A percentile compares a stretch with the other conserved stretches of the same genome.
Evolutionary conservation across 345 rosid genomes (phyloP).

Genomic region (Sapria himalayana): DNA sequence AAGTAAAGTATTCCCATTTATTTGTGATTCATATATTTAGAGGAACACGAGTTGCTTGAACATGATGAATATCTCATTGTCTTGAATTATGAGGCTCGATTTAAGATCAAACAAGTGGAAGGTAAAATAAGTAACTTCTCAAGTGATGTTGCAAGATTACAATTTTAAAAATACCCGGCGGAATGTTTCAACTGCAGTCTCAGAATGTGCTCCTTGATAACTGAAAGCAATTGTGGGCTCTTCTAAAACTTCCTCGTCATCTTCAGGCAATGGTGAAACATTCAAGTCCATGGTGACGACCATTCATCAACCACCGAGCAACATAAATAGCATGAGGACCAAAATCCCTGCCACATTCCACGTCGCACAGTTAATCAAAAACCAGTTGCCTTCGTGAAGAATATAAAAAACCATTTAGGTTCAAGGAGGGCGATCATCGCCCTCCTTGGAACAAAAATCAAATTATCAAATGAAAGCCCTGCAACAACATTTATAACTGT

Average conservation of each 20-base stretch:
- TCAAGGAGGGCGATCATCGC: no score
- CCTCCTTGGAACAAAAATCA: no score
- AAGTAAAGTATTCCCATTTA: background rate
- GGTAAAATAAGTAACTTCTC: background rate
- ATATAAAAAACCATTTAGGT: no score
- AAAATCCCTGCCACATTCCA: background rate
- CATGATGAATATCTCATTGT: background rate
- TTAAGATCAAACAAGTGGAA: background rate
- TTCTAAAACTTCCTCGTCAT: conserved; percentile 43
- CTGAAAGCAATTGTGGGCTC: conserved; percentile 22
- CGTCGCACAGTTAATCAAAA: no score
- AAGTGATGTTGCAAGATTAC: background rate
- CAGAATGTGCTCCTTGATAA: conserved; percentile 30
- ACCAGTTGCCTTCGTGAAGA: no score
- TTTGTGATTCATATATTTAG: background rate
- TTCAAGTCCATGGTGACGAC: conserved; percentile 62
- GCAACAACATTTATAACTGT: no score
- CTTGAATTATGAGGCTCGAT: background rate
- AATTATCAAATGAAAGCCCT: no score
- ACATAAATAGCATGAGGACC: conserved; percentile 12
- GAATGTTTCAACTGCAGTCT: conserved; percentile 39
- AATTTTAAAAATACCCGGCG: conserved; percentile 32
- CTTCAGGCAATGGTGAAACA: conserved; percentile 54
- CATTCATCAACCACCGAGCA: conserved; percentile 28
- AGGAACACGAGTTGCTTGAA: background rate